A percentile compares a stretch with the other conserved stretches of the same genome.
phyloP scores from a whole-genome alignment of 805 yeast genomes.

The Starmerella bombi region DNA sequence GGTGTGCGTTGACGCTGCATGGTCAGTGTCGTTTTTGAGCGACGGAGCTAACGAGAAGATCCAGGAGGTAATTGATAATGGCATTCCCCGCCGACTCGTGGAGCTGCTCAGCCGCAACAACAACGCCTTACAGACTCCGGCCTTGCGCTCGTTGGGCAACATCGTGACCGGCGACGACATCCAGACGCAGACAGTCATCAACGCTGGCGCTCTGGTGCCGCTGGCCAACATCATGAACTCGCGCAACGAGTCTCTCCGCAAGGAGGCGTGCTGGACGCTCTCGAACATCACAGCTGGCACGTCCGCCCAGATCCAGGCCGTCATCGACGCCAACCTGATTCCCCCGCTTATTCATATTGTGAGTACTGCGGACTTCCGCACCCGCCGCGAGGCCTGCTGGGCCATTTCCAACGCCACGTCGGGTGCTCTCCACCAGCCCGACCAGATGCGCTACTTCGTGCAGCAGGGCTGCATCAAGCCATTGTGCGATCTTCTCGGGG shows the following conservation, averaged over 20 bases:
- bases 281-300: slow-evolving; percentile 98
- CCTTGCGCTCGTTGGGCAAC: slow-evolving; percentile 93
- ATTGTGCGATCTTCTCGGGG: slow-evolving; percentile 75
- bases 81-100: slow-evolving; percentile 87
- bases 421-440: slow-evolving; percentile 85
- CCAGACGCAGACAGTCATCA: slow-evolving; percentile 90
- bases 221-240: slow-evolving; percentile 66
- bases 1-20: slow-evolving; percentile 91
- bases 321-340: slow-evolving; percentile 82
- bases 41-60: slow-evolving; percentile 90
- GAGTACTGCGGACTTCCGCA: slow-evolving; percentile 78
- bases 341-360: slow-evolving; percentile 79
- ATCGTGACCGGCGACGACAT: slow-evolving; percentile 93
- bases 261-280: slow-evolving; percentile 98
- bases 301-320: slow-evolving; percentile 89
- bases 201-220: slow-evolving; percentile 82
- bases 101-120: slow-evolving; percentile 77
- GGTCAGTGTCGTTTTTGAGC: slow-evolving; percentile 92
- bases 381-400: slow-evolving; percentile 98
- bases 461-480: slow-evolving; percentile 96
- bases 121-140: slow-evolving; percentile 88
- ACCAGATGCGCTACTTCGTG: slow-evolving; percentile 84
- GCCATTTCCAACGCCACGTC: slow-evolving; percentile 96
- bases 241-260: slow-evolving; percentile 81
- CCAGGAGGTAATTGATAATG: slow-evolving; percentile 91